Base-by-base conservation (phyloP, 345 rosid species). In the Arabis hirsuta region DNA sequence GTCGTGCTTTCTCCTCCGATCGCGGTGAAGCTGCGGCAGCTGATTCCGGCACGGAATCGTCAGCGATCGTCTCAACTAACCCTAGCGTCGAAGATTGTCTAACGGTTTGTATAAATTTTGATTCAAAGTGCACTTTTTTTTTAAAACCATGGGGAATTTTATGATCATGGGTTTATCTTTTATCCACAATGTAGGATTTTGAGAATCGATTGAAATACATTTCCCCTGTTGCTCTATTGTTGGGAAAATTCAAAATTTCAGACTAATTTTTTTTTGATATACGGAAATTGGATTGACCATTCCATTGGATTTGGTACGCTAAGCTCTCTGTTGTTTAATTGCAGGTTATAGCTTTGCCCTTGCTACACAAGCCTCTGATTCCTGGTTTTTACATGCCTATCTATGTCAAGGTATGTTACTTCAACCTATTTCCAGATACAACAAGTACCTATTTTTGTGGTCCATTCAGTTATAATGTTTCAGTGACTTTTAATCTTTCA, bases 311-410 rank as follows among this genome's bases (percentile, higher is more conserved):
- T 67, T 3, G 26, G 39, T 48, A 31, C 16, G 46, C 7, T 16
- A 31, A 24, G 24, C 43, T 55, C 69, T 47, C 0, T 46, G 75
- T 53, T 45, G 5, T 69, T 57, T 29, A 5, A 76, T 57, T 51
- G 66, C 89, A 94, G 97, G 95, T 94, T 32, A 69, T 94, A 82
- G 96, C 98, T 9, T 78, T 94, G 61, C 92, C 98, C 0, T 74
- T 94, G 84, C 89, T 79, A 1, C 96, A 91, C 70, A 84, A 89
- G 79, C 97, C 97, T 72, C 85, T 91, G 36, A 82, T 94, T 80
- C 97, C 95, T 19, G 97, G 95, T 7, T 94, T 94, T 70, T 91
- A 86, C 89, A 88, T 94, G 96, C 98, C 97, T 19, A 86, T 93
- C 66, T 86, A 78, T 76, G 96, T 93, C 27, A 93, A 90, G 97